A percentile compares a stretch with the other conserved stretches of the same genome.
phyloP scores from a whole-genome alignment of 345 rosid species.

The Aethionema arabicum region DNA sequence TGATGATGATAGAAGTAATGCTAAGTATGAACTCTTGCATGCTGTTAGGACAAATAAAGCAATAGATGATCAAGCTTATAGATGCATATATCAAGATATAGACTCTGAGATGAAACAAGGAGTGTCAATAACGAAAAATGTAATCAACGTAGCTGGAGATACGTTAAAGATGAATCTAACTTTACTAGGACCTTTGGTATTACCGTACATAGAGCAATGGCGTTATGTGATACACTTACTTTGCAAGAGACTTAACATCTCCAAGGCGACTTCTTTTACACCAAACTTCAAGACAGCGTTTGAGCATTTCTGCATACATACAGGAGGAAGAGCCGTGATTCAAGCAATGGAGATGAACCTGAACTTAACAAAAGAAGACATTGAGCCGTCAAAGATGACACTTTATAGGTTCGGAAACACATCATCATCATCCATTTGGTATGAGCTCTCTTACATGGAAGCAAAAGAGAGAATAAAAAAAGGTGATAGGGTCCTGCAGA shows the following conservation, averaged over 20 bases:
- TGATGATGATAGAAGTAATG: constrained; percentile 34
- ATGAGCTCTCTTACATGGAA: constrained; percentile 49
- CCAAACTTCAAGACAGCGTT: constrained; percentile 63
- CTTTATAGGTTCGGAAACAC: constrained; percentile 59
- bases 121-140: constrained; percentile 49
- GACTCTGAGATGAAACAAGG: constrained; percentile 50
- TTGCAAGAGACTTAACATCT: constrained; percentile 36
- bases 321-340: constrained; percentile 60
- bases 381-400: constrained; percentile 63
- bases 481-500: constrained; percentile 62
- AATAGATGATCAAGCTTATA: constrained; percentile 47
- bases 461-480: constrained; percentile 47
- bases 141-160: constrained; percentile 52
- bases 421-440: constrained; percentile 68
- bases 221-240: constrained; percentile 37
- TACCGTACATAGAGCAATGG: constrained; percentile 52
- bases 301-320: constrained; percentile 64
- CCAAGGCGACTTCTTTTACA: constrained; percentile 33
- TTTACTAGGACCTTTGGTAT: constrained; percentile 46
- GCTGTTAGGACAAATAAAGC: constrained; percentile 51
- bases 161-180: constrained; percentile 48
- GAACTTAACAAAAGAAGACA: constrained; percentile 45
- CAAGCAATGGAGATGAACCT: constrained; percentile 52
- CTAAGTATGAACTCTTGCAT: constrained; percentile 51
- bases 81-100: constrained; percentile 54